Conservation (phyloP, 2,329 filamentous ascomycete species). For the Bipolaris oryzae region DNA sequence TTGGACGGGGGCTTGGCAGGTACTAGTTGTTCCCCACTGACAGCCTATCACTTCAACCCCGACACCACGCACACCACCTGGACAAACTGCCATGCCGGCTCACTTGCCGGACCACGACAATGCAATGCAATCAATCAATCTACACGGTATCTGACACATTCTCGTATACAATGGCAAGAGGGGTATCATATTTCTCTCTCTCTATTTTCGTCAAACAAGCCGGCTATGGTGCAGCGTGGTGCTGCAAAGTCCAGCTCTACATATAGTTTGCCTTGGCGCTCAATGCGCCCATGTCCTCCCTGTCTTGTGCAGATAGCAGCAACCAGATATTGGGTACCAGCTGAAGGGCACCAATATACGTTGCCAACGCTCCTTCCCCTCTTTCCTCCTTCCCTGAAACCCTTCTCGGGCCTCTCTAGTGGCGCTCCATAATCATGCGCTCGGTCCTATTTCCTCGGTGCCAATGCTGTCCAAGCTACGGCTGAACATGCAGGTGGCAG, state of each 20-base stretch:
- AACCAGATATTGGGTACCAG: neutral
- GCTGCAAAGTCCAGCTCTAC: constrained; percentile 14
- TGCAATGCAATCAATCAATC: neutral
- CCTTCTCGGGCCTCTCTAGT: neutral
- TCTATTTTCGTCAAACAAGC: constrained; percentile 3
- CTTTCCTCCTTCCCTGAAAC: neutral
- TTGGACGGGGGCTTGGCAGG: constrained; percentile 1
- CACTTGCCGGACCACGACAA: neutral
- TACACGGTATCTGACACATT: constrained; percentile 1
- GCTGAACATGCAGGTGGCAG: neutral
- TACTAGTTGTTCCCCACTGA: neutral
- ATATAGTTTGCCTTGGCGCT: neutral
- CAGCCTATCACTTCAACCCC: neutral
- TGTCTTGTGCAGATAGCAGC: neutral
- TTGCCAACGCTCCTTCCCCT: neutral
- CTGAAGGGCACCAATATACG: constrained; percentile 1
- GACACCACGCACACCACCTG: too few species aligned
- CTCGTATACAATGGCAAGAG: constrained; percentile 6
- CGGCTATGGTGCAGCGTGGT: constrained; percentile 10
- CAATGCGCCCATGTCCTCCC: neutral
- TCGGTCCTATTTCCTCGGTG: neutral
- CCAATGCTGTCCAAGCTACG: neutral
- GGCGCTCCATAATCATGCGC: neutral
- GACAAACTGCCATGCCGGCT: neutral
- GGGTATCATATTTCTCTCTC: constrained; percentile 12